Base-by-base conservation (phyloP, 768 basidiomycete genomes). In the Fomitopsis serialis region DNA sequence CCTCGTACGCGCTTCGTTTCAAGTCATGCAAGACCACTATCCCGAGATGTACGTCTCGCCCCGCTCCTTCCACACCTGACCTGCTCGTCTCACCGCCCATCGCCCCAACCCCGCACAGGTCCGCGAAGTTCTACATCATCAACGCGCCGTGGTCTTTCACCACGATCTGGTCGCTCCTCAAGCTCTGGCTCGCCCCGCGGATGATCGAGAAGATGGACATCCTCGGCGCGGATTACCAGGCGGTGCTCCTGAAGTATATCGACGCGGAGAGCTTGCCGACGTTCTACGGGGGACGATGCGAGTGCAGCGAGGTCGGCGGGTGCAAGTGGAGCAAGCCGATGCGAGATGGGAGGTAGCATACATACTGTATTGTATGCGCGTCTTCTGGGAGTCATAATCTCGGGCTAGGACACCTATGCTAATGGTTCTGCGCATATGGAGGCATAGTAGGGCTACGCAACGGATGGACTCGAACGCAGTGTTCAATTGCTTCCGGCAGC, bases 131-230 rank as follows among this genome's bases (percentile, higher is more conserved):
- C 32, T 77, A 75, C 5, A 79, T 90, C 55, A 72, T 89, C 48
- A 90, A 89, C 55, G 85, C 87, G 2, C 87, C 87, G 1, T 72
- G 79, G 6, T 80, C 83, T 2, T 89, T 90, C 67, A 79, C 87
- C 0, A 74, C 78, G 29, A 88, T 90, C 53, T 90, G 87, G 87
- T 71, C 73, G 42, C 65, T 79, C 48, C 74, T 90, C 22, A 85
- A 79, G 62, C 83, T 78, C 2, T 89, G 87, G 87, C 69, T 90
- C 48, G 75, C 86, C 13, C 82, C 83, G 62, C 85, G 86, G 62
- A 89, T 88, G 0, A 76, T 71, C 1, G 78, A 76, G 35, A 89
- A 89, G 65, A 74, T 90, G 45, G 76, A 81, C 50, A 77, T 91
- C 17, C 67, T 87, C 21, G 85, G 86, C 23, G 67, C 73, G 48